Evolutionary conservation across 2,329 filamentous ascomycete genomes (phyloP), one percentile per base, ranked within the genome.

Genomic region (Fusarium temperatum): DNA sequence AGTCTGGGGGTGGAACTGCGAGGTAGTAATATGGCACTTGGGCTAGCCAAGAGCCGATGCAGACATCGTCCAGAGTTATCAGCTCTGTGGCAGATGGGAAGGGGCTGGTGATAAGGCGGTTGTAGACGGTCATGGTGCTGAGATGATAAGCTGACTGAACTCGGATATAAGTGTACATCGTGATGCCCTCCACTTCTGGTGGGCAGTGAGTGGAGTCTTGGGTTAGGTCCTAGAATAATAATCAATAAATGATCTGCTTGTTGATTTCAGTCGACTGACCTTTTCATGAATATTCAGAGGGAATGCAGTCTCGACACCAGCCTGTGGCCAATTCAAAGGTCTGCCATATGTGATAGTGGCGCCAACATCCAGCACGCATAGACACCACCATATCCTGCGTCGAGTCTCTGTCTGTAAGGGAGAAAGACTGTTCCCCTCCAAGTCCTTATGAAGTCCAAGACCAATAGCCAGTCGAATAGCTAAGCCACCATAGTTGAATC

Each of bases 131-230:
- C 70, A 72, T 73, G 39, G 70, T 73, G 38, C 55, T 69, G 30
- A 73, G 68, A 28, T 73, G 70, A 10, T 72, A 73, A 10, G 70
- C 63, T 14, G 69, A 69, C 15, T 73, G 70, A 17, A 73, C 70
- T 9, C 70, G 59, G 26, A 73, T 35, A 6, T 73, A 73, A 0
- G 70, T 72, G 18, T 69, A 73, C 38, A 50, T 64, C 3, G 70
- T 73, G 13, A 73, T 65, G 4, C 69, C 70, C 1, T 73, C 69
- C 2, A 73, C 59, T 45, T 73, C 70, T 5, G 64, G 48, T 41
- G 64, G 70, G 20, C 39, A 69, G 10, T 44, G 41, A 0, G 59
- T 69, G 3, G 69, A 73, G 8, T 65, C 70, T 0, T 68, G 54
- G 1, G 59, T 68, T 1, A 72, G 68, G 8, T 72, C 69, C 70